Evolutionary conservation across 495 filamentous ascomycete genomes (phyloP), one percentile per base, ranked within the genome.

Genomic region (Penicillium dipodomyicola): DNA sequence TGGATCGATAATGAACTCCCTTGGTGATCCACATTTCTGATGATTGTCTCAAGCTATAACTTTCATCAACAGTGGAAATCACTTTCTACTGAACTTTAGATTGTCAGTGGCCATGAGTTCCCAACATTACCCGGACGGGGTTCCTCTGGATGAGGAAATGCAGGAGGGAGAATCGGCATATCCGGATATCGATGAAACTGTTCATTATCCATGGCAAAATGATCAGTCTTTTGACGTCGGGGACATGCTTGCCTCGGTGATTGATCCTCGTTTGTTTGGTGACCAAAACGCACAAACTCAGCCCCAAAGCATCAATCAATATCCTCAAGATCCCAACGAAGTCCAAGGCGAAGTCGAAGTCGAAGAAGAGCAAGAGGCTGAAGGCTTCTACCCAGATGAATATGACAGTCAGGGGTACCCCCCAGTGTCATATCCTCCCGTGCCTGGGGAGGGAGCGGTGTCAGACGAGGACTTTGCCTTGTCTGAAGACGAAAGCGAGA

Each of bases 201-300:
- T 70, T 8, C 68, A 70, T 4, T 76, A 74, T 33, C 65, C 72
- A 50, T 76, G 71, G 72, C 71, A 72, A 53, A 65, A 57, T 14
- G 48, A 20, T 25, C 65, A 67, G 37, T 57, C 57, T 49, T 12
- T 60, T 25, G 48, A 59, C 14, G 15, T 49, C 8, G 66, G 62
- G 7, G 19, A 62, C 4, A 45, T 65, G 10, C 56, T 65, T 44
- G 45, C 70, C 23, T 67, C 69, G 2, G 70, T 70, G 49, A 61
- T 79, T 51, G 76, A 79, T 45, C 76, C 76, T 35, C 69, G 75
- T 37, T 62, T 79, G 40, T 77, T 73, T 59, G 65, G 60, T 51
- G 70, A 59, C 17, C 42, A 67, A 10, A 65, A 63, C 33, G 2
- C 62, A 12, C 56, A 70, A 40, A 43, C 45, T 5, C 46, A 56